Percentiles rank a stretch among this genome's conserved stretches.
phyloP scores from a whole-genome alignment of 352 stramenopile species.

The Phytophthora hybrid region DNA sequence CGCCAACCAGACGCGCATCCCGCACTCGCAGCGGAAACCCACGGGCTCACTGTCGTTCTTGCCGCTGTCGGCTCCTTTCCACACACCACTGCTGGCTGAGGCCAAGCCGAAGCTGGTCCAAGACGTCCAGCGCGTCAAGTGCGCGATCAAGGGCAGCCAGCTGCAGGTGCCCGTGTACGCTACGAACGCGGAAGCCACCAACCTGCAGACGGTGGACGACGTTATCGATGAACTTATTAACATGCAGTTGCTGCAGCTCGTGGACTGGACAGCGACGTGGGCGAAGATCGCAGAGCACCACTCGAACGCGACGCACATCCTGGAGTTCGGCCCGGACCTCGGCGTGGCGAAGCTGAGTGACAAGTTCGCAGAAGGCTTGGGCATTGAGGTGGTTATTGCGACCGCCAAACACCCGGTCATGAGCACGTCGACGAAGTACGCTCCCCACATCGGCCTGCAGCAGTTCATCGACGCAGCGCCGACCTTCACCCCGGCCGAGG shows the following conservation, averaged over 20 bases:
- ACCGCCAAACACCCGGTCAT: slow-evolving; percentile 54
- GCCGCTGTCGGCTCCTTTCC: slow-evolving; percentile 77
- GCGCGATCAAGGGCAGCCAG: slow-evolving; percentile 50
- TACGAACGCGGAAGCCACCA: slow-evolving; percentile 56
- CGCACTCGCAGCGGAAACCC: slow-evolving; percentile 86
- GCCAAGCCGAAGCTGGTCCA: slow-evolving; percentile 56
- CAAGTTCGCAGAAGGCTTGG: slow-evolving; percentile 56
- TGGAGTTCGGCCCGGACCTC: slow-evolving; percentile 79
- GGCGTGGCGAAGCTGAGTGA: slow-evolving; percentile 64
- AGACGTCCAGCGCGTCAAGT: slow-evolving; percentile 59
- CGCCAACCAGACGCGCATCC: slow-evolving; percentile 76
- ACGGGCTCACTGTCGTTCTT: slow-evolving; percentile 66
- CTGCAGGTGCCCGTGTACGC: slow-evolving; percentile 76
- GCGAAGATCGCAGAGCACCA: slow-evolving; percentile 49
- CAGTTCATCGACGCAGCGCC: slow-evolving; percentile 47
- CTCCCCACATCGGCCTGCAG: slow-evolving; percentile 50
- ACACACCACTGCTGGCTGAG: slow-evolving; percentile 59
- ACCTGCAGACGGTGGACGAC: slow-evolving; percentile 63
- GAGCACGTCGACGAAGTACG: slow-evolving; percentile 23
- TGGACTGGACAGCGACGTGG: slow-evolving; percentile 72
- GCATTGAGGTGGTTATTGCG: slow-evolving; percentile 60
- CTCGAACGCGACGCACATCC: slow-evolving; percentile 63
- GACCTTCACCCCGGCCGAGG: slow-evolving; percentile 5
- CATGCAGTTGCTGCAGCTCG: slow-evolving; percentile 71
- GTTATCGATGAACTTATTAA: slow-evolving; percentile 59